A percentile compares a stretch with the other conserved stretches of the same genome.
Conservation (phyloP, 2,329 filamentous ascomycete species). For the Phaeoacremonium minimum region DNA sequence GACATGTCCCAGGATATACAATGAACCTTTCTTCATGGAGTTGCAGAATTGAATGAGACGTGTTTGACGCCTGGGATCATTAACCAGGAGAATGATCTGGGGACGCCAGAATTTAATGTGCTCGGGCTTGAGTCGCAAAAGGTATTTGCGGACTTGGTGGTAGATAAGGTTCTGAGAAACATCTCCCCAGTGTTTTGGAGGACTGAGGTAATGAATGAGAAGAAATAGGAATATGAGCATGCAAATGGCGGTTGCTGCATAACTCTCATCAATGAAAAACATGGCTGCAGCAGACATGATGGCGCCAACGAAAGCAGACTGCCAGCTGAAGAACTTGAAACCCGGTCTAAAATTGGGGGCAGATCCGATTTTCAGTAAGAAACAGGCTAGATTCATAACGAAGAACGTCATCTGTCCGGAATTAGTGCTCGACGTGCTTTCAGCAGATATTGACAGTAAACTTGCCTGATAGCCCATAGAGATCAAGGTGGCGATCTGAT, state of each 20-base stretch:
- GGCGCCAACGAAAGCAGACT: slow-evolving; percentile 71
- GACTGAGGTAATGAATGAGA: slow-evolving; percentile 79
- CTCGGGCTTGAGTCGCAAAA: slow-evolving; percentile 77
- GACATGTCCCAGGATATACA: slow-evolving; percentile 84
- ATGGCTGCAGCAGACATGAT: slow-evolving; percentile 75
- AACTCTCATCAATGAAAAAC: slow-evolving; percentile 85
- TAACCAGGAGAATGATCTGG: slow-evolving; percentile 79
- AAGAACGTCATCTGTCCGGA: slow-evolving; percentile 74
- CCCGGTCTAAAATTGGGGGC: slow-evolving; percentile 86
- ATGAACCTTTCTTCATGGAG: slow-evolving; percentile 78
- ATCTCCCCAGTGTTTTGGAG: slow-evolving; percentile 86
- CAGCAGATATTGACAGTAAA: slow-evolving; percentile 1
- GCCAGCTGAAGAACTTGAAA: slow-evolving; percentile 86
- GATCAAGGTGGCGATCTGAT: slow-evolving; percentile 84
- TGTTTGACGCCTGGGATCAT: slow-evolving; percentile 76
- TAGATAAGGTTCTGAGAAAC: slow-evolving; percentile 88
- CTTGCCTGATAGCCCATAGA: slow-evolving; percentile 79
- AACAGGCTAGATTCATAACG: slow-evolving; percentile 83
- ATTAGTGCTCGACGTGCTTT: slow-evolving; percentile 9
- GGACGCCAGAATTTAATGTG: slow-evolving; percentile 94
- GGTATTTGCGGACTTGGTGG: slow-evolving; percentile 79
- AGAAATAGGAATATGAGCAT: slow-evolving; percentile 74
- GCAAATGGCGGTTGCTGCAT: slow-evolving; percentile 70
- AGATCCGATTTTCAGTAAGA: slow-evolving; percentile 79
- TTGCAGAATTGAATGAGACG: slow-evolving; percentile 89